Evolutionary conservation across 2,329 filamentous ascomycete genomes (phyloP).

Genomic region (Drechmeria coniospora): DNA sequence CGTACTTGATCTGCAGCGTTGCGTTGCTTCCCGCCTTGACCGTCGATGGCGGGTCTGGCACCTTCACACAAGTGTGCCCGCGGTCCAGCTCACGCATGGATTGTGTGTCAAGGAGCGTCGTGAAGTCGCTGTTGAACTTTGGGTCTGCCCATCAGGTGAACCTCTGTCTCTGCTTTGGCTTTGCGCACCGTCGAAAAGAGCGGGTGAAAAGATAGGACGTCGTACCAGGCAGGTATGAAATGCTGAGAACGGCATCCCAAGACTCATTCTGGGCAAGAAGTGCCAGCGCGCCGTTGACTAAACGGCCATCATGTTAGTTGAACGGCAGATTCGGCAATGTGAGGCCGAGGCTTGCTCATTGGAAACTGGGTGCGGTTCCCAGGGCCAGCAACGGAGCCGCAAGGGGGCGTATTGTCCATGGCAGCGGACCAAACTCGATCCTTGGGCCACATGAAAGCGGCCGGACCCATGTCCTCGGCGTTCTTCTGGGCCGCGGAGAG

Average conservation of each 20-base stretch:
- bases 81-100: slow-evolving; percentile 23
- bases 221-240: slow-evolving; percentile 35
- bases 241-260: slow-evolving; percentile 34
- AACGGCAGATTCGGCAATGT: not conserved
- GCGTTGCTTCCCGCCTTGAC: slow-evolving; percentile 27
- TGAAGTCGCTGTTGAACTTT: slow-evolving; percentile 22
- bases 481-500: not conserved
- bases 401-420: slow-evolving; percentile 40
- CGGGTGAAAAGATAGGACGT: slow-evolving; percentile 3
- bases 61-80: slow-evolving; percentile 29
- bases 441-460: slow-evolving; percentile 44
- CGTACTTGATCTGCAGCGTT: slow-evolving; percentile 33
- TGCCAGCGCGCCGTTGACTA: slow-evolving; percentile 38
- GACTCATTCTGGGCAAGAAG: slow-evolving; percentile 42
- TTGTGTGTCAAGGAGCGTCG: slow-evolving; percentile 19
- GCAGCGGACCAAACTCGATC: slow-evolving; percentile 39
- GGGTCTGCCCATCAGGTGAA: slow-evolving; percentile 19
- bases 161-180: not conserved
- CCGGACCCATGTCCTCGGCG: slow-evolving; percentile 31
- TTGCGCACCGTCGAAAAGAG: not conserved
- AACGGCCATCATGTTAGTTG: not conserved
- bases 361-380: slow-evolving; percentile 41
- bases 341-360: slow-evolving; percentile 20
- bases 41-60: slow-evolving; percentile 18
- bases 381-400: slow-evolving; percentile 32